These are phyloP conservation scores for Pichia occidentalis DNA, from an alignment of 805 yeast genomes.

Conservation along the genomic window DNA sequence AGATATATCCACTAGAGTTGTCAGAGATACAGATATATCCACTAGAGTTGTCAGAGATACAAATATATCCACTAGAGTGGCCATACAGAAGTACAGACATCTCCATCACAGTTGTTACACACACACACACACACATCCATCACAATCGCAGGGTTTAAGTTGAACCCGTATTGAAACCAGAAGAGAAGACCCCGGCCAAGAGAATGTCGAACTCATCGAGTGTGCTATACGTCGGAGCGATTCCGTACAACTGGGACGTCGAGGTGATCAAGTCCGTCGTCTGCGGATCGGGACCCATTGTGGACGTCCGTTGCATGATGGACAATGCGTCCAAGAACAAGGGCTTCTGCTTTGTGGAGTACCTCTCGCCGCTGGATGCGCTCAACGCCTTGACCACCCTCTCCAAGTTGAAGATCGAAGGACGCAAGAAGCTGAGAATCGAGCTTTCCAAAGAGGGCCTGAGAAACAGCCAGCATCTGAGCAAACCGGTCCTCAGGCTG, in stretches of 20 bases:
- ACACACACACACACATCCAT: no score
- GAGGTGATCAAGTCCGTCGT: conserved; percentile 56
- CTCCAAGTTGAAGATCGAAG: conserved; percentile 38
- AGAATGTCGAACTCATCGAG: conserved; percentile 25
- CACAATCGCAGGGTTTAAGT: no score
- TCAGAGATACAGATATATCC: no score
- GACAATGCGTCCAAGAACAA: conserved; percentile 54
- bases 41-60: no score
- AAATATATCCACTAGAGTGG: no score
- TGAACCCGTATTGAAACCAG: no score
- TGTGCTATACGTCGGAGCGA: conserved; percentile 52
- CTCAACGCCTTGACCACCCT: conserved; percentile 40
- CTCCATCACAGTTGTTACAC: no score
- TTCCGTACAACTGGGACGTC: conserved; percentile 70
- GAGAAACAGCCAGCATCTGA: conserved; percentile 29
- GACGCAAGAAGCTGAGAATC: conserved; percentile 44
- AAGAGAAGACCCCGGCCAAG: background rate
- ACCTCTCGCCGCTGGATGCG: conserved; percentile 46
- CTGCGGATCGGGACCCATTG: conserved; percentile 66
- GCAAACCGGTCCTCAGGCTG: conserved; percentile 38
- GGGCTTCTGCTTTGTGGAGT: conserved; percentile 65
- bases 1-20: no score
- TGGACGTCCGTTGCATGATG: conserved; percentile 58
- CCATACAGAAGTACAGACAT: no score
- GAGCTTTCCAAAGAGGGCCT: conserved; percentile 59